Evolutionary conservation across 1,139 yeast species (phyloP).

Genomic region (Entelexis sorbosivorans): DNA sequence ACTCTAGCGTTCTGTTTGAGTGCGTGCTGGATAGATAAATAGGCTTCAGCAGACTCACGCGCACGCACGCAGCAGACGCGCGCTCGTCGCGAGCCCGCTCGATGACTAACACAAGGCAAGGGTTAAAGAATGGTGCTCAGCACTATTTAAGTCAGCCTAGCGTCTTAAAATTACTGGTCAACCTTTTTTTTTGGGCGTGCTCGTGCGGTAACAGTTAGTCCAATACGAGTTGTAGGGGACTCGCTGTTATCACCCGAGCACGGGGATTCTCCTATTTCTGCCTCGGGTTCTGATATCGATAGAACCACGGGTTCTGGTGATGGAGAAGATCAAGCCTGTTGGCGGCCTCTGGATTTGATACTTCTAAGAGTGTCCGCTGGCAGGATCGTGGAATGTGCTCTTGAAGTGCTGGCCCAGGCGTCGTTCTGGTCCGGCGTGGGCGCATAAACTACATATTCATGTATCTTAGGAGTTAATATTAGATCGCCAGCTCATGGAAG

Average conservation of each 20-base stretch:
- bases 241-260: neutral
- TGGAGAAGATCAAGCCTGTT: slow-evolving; percentile 24
- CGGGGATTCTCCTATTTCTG: slow-evolving; percentile 25
- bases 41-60: too few species aligned
- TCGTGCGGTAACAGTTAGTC: neutral
- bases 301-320: slow-evolving; percentile 24
- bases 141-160: neutral
- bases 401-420: slow-evolving; percentile 13
- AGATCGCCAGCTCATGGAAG: too few species aligned
- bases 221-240: slow-evolving; percentile 1
- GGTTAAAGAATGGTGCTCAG: neutral
- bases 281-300: slow-evolving; percentile 23
- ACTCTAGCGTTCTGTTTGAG: too few species aligned
- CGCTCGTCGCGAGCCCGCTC: too few species aligned
- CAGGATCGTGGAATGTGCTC: slow-evolving; percentile 24
- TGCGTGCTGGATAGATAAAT: too few species aligned
- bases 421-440: slow-evolving; percentile 17
- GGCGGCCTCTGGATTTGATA: slow-evolving; percentile 21
- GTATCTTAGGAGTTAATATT: neutral
- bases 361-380: slow-evolving; percentile 13
- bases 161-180: neutral
- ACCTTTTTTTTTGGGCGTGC: neutral
- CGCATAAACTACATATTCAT: slow-evolving; percentile 22
- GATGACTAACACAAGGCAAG: neutral
- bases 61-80: too few species aligned